Evolutionary conservation across 345 rosid genomes (phyloP).

Genomic region (Hypericum perforatum): DNA sequence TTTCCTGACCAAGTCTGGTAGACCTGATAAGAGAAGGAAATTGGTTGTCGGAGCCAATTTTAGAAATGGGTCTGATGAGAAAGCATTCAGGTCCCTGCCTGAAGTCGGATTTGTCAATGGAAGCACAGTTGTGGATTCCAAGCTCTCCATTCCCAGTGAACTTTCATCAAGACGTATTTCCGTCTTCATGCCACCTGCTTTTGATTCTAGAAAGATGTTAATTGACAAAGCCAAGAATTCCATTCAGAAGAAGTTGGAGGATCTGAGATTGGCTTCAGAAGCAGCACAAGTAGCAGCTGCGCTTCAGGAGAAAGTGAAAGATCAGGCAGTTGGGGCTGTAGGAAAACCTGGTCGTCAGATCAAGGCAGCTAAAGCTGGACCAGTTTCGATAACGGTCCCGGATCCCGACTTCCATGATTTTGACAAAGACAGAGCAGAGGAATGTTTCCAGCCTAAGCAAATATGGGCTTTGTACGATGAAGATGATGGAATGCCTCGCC

Average conservation of each 20-base stretch:
- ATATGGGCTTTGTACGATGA: constrained; percentile 97
- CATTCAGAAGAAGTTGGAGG: constrained; percentile 55
- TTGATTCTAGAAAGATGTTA: constrained; percentile 77
- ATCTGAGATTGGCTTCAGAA: constrained; percentile 40
- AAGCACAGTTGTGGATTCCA: constrained; percentile 29
- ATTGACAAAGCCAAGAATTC: constrained; percentile 66
- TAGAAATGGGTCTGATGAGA: constrained; percentile 51
- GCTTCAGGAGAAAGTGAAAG: constrained; percentile 22
- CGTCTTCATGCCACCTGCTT: constrained; percentile 38
- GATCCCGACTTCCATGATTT: constrained; percentile 97
- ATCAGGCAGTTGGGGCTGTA: constrained; percentile 23
- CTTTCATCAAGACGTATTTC: constrained; percentile 33
- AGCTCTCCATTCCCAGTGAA: constrained; percentile 36
- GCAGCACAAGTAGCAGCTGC: constrained; percentile 33
- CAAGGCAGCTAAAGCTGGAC: constrained; percentile 31
- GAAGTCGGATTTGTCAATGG: constrained; percentile 32
- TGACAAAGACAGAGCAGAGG: constrained; percentile 82
- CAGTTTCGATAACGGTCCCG: constrained; percentile 67
- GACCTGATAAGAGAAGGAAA: constrained; percentile 77
- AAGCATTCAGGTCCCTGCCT: constrained; percentile 27
- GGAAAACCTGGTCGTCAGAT: constrained; percentile 24
- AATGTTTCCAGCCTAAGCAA: constrained; percentile 82
- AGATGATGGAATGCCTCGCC: constrained; percentile 97
- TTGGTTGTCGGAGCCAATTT: constrained; percentile 34
- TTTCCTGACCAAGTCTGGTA: constrained; percentile 23